Percentiles rank a stretch among this genome's conserved stretches.
phyloP scores from a whole-genome alignment of 768 basidiomycete species.

The Gymnopilus dilepis region DNA sequence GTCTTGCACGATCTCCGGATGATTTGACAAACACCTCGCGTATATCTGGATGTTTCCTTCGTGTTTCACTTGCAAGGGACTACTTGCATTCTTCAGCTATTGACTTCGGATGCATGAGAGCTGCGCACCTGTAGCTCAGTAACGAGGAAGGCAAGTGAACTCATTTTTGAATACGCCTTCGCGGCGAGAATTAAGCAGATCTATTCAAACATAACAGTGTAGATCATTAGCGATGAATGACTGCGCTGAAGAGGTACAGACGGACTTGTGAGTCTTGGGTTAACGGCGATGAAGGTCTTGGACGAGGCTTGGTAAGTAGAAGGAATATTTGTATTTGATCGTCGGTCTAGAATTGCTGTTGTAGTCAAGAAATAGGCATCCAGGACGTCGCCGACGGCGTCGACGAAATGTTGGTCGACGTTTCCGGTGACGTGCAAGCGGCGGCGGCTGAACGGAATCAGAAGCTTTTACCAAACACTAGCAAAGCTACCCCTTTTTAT shows the following conservation, averaged over 20 bases:
- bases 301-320: no score
- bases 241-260: no score
- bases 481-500: neutral
- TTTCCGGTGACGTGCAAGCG: neutral
- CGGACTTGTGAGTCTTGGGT: no score
- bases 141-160: constrained; percentile 70
- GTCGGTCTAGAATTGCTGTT: no score
- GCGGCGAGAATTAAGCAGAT: no score
- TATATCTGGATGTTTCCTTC: constrained; percentile 90
- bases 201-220: no score
- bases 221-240: no score
- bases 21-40: constrained; percentile 69
- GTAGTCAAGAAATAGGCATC: neutral
- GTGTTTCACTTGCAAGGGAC: constrained; percentile 89
- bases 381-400: neutral
- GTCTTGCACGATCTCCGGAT: constrained; percentile 10
- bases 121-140: constrained; percentile 65
- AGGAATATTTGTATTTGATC: no score
- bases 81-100: constrained; percentile 30
- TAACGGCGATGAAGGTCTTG: no score
- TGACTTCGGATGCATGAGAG: neutral
- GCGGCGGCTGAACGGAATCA: neutral
- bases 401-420: neutral
- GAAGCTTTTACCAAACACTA: constrained; percentile 11
- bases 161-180: no score